These are phyloP conservation scores for Aspergillus quadricinctus DNA, from an alignment of 2,329 filamentous ascomycete genomes.

Conservation along the genomic window DNA sequence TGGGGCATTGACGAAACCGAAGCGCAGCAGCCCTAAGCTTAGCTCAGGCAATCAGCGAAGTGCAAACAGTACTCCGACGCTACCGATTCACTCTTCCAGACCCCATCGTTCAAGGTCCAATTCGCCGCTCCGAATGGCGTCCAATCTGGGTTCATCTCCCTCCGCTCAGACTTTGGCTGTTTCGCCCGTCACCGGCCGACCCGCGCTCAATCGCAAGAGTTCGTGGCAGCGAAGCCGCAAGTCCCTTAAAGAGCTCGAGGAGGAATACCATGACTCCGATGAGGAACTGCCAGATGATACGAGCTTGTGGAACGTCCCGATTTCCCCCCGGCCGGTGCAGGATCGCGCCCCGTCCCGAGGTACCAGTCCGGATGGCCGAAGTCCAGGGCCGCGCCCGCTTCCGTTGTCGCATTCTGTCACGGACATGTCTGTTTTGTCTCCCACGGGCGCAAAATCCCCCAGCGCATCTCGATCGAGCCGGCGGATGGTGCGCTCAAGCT, in stretches of 20 bases:
- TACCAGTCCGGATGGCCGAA: conserved; percentile 40
- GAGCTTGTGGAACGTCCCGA: conserved; percentile 48
- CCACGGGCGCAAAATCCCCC: conserved; percentile 21
- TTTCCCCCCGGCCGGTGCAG: conserved; percentile 42
- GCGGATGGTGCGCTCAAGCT: conserved; percentile 30
- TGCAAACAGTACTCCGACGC: conserved; percentile 17
- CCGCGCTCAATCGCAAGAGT: conserved; percentile 28
- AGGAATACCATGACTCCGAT: conserved; percentile 49
- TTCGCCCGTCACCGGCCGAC: conserved; percentile 18
- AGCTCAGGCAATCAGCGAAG: conserved; percentile 22
- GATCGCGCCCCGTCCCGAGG: conserved; percentile 38
- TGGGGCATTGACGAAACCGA: conserved; percentile 23
- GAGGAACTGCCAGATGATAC: conserved; percentile 49
- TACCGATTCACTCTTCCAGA: conserved; percentile 24
- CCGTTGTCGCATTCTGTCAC: conserved; percentile 39
- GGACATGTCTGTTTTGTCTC: conserved; percentile 20
- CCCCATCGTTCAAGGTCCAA: conserved; percentile 30
- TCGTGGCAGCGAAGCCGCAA: conserved; percentile 45
- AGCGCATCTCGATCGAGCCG: conserved; percentile 29
- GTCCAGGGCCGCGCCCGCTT: conserved; percentile 37
- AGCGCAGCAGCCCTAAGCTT: conserved; percentile 21
- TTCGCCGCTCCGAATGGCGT: conserved; percentile 24
- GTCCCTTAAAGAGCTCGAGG: conserved; percentile 45
- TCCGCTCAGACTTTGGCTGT: conserved; percentile 25
- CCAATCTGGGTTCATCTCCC: conserved; percentile 20